Evolutionary conservation across 148 eudicot genomes (phyloP).

Genomic region (Arctostaphylos glauca): DNA sequence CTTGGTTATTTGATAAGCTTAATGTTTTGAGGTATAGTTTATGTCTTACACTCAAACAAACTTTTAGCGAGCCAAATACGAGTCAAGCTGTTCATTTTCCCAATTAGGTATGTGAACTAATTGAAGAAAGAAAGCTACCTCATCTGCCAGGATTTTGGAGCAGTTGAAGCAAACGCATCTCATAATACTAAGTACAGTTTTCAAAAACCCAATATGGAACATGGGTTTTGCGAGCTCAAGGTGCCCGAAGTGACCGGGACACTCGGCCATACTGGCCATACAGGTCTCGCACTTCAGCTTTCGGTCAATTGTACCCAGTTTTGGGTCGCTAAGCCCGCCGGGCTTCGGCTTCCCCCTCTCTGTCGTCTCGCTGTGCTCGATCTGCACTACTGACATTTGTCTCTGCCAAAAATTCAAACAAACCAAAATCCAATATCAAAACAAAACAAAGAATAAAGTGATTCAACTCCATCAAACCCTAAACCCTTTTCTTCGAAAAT

Average conservation of each 20-base stretch:
- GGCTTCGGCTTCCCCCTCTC: constrained; percentile 95
- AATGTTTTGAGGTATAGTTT: background rate
- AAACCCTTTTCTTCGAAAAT: background rate
- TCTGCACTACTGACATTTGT: constrained; percentile 99
- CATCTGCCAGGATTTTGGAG: constrained; percentile 85
- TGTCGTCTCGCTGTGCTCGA: constrained; percentile 90
- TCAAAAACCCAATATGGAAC: constrained; percentile 91
- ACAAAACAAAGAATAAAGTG: background rate
- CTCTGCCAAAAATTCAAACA: constrained; percentile 52
- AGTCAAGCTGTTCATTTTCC: background rate
- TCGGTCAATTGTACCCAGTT: constrained; percentile 90
- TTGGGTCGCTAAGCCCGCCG: constrained; percentile 81
- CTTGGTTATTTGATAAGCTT: background rate
- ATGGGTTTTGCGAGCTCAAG: constrained; percentile 98
- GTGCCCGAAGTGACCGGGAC: constrained; percentile 98
- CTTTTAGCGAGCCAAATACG: background rate
- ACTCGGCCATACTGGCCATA: constrained; percentile 94
- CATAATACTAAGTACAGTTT: constrained; percentile 89
- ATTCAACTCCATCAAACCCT: background rate
- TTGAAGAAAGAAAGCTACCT: constrained; percentile 43
- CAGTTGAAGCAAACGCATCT: constrained; percentile 97
- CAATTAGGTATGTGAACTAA: too few relatives aligned
- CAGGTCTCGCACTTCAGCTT: constrained; percentile 97
- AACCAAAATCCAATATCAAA: background rate
- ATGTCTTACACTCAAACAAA: background rate